Percentiles rank a stretch among this genome's conserved stretches.
Evolutionary conservation across 495 filamentous ascomycete species (phyloP).

Genomic region (Clohesyomyces aquaticus): DNA sequence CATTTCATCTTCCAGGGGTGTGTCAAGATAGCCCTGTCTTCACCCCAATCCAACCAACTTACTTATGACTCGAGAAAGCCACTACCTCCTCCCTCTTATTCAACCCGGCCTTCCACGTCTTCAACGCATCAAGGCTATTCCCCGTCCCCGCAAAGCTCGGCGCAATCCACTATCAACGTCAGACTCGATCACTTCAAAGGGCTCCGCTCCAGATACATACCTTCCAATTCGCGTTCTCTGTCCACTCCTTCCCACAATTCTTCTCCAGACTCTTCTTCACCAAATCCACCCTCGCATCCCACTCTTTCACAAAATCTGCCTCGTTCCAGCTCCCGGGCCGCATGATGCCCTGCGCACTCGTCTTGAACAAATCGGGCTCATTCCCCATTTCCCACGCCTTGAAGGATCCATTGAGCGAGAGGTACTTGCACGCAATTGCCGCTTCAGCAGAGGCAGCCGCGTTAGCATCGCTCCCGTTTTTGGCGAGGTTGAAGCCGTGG

Average conservation of each 20-base stretch:
- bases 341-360: conserved; percentile 57
- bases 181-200: no score
- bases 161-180: conserved; percentile 62
- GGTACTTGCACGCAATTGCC: conserved; percentile 62
- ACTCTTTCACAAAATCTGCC: conserved; percentile 62
- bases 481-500: conserved; percentile 67
- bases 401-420: conserved; percentile 58
- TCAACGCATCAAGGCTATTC: conserved; percentile 57
- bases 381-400: conserved; percentile 68
- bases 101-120: conserved; percentile 58
- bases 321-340: conserved; percentile 61
- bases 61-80: conserved; percentile 69
- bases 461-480: conserved; percentile 57
- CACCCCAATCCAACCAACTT: conserved; percentile 26
- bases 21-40: no score
- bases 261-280: conserved; percentile 56
- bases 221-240: conserved; percentile 50
- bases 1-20: no score
- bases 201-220: no score
- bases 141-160: conserved; percentile 63
- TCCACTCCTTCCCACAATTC: conserved; percentile 56
- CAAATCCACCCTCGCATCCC: conserved; percentile 58
- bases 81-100: conserved; percentile 56
- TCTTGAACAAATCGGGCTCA: conserved; percentile 67
- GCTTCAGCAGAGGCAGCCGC: conserved; percentile 60